Conservation (phyloP, 495 filamentous ascomycete genomes). For the Aspergillus incahuasiensis region DNA sequence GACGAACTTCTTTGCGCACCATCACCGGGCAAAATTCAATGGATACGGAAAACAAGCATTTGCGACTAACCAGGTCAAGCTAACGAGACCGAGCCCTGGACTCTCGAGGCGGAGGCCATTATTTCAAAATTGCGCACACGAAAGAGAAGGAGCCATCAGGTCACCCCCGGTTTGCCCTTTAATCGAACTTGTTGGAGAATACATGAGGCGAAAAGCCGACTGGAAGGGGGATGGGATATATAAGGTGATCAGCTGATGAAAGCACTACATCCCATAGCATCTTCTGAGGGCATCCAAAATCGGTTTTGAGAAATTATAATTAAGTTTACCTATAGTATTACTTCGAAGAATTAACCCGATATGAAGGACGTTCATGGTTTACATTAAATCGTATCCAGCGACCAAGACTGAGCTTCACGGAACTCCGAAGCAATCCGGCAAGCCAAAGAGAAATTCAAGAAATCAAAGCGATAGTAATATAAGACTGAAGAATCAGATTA, state of each 20-base stretch:
- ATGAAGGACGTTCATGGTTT: slow-evolving; percentile 41
- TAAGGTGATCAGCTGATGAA: too few species aligned
- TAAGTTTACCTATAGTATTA: slow-evolving; percentile 31
- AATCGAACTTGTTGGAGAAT: too few species aligned
- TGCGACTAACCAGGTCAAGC: background rate
- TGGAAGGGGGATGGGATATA: too few species aligned
- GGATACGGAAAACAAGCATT: background rate
- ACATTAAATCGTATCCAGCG: slow-evolving; percentile 46
- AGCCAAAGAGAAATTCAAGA: slow-evolving; percentile 28
- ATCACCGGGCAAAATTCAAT: background rate
- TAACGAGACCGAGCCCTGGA: background rate
- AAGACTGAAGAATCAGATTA: slow-evolving; percentile 33
- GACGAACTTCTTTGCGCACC: background rate
- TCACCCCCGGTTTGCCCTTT: too few species aligned
- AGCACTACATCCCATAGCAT: too few species aligned
- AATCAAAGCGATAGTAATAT: slow-evolving; percentile 28
- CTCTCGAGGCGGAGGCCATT: background rate
- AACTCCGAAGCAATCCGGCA: slow-evolving; percentile 40
- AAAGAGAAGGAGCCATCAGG: too few species aligned
- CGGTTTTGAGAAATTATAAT: background rate
- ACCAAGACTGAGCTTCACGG: slow-evolving; percentile 37
- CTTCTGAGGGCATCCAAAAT: too few species aligned
- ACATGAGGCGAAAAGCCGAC: too few species aligned
- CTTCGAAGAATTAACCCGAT: slow-evolving; percentile 20
- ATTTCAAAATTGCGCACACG: too few species aligned